phyloP scores from a whole-genome alignment of 257 asterid genomes.

The Gentiana dahurica region DNA sequence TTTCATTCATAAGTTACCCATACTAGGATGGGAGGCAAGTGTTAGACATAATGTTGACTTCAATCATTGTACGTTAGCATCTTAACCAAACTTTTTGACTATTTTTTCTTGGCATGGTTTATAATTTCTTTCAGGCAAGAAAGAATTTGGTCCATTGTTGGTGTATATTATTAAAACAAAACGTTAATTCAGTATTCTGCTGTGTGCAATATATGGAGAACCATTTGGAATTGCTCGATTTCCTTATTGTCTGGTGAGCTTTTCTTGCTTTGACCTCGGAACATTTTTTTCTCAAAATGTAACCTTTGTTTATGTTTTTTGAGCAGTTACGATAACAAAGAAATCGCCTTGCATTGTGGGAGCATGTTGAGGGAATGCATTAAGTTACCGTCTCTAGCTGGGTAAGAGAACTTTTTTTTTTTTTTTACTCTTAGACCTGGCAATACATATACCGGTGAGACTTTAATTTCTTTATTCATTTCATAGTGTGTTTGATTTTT shows the following conservation, averaged over 20 bases:
- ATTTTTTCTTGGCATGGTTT: conserved; percentile 16
- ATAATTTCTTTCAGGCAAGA: conserved; percentile 53
- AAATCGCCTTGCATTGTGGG: conserved; percentile 92
- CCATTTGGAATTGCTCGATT: conserved; percentile 90
- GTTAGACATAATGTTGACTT: background rate
- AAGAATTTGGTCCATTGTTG: conserved; percentile 86
- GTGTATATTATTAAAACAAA: conserved; percentile 85
- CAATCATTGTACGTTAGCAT: background rate
- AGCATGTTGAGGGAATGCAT: conserved; percentile 97
- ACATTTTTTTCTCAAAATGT: background rate
- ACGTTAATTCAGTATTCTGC: conserved; percentile 55
- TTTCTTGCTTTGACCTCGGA: conserved; percentile 2
- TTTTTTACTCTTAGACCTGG: background rate
- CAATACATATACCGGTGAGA: too few relatives aligned
- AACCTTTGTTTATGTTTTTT: conserved; percentile 12
- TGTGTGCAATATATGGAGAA: conserved; percentile 83
- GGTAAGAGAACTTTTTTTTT: conserved; percentile 41
- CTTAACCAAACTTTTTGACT: conserved; percentile 1
- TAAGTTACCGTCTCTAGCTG: conserved; percentile 79
- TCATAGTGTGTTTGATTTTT: too few relatives aligned
- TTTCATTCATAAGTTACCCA: conserved; percentile 75
- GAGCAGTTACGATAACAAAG: conserved; percentile 93
- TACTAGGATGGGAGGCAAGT: conserved; percentile 98
- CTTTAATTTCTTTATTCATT: too few relatives aligned
- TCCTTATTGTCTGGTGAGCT: conserved; percentile 86